Evolutionary conservation across 768 basidiomycete genomes (phyloP).

Genomic region (Agaricus subrufescens): DNA sequence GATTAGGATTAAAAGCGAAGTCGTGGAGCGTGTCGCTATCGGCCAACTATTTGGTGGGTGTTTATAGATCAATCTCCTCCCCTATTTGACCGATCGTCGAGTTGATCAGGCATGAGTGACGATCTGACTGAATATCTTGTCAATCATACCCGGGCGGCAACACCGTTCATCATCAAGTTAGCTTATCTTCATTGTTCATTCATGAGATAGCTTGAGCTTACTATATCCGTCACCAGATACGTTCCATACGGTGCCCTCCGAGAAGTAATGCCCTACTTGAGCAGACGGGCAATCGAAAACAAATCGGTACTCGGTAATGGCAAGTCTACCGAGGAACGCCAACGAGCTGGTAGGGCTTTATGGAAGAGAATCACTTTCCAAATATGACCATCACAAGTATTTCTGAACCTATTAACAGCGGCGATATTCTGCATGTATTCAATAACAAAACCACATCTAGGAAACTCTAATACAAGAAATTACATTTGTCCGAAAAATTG

Average conservation of each 20-base stretch:
- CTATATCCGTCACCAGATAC: constrained; percentile 33
- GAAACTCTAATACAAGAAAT: background rate
- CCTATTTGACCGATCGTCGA: background rate
- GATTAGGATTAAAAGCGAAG: constrained; percentile 42
- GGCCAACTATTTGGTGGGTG: constrained; percentile 79
- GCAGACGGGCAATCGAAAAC: constrained; percentile 89
- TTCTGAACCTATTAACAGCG: background rate
- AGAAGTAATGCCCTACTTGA: constrained; percentile 88
- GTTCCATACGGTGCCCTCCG: constrained; percentile 71
- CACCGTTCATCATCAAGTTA: constrained; percentile 79
- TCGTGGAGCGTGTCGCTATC: constrained; percentile 63
- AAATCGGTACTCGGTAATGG: constrained; percentile 79
- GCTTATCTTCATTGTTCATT: constrained; percentile 17
- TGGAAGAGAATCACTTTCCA: constrained; percentile 29
- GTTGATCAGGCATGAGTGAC: constrained; percentile 73
- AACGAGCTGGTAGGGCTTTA: constrained; percentile 50
- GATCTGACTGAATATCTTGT: constrained; percentile 71
- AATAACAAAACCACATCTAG: background rate
- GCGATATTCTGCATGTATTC: background rate
- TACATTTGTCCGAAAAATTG: background rate
- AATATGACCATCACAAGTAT: background rate
- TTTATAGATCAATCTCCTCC: background rate
- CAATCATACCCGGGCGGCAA: constrained; percentile 38
- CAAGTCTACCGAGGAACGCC: constrained; percentile 58
- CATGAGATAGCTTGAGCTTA: background rate